Base-by-base conservation (phyloP, 805 yeast genomes). In the Schwanniomyces occidentalis region DNA sequence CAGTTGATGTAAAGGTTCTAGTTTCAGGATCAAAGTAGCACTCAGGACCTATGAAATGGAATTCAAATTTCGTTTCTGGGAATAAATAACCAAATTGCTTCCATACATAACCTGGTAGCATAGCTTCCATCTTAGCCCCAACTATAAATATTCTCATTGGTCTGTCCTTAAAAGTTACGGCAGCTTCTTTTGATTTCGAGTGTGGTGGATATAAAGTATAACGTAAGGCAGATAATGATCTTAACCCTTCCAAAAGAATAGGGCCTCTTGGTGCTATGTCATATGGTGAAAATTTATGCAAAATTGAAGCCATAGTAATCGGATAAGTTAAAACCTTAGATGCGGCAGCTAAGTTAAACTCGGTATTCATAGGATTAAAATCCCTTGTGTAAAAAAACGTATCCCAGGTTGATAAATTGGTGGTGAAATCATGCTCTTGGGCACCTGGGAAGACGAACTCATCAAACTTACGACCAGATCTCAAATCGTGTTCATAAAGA, bases 261-360 rank as follows among this genome's bases (percentile, higher is more conserved):
- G 96, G 91, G 4, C 96, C 96, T 52, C 81, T 82, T 26, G 95
- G 95, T 54, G 76, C 74, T 46, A 85, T 64, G 17, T 75, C 69
- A 59, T 90, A 90, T 3, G 98, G 97, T 0, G 96, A 85, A 58
- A 71, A 84, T 56, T 82, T 84, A 59, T 91, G 93, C 48, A 93
- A 60, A 6, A 88, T 61, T 1, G 95, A 77, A 6, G 87, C 95
- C 28, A 93, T 82, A 4, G 99, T 89, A 40, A 87, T 64, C 27
- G 99, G 99, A 61, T 88, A 93, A 35, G 95, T 85, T 55, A 93
- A 75, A 76, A 91, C 85, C 58, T 93, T 93, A 13, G 98, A 88
- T 21, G 89, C 90, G 4, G 95, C 95, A 1, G 98, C 98, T 54
- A 91, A 69, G 61, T 91, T 95, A 67, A 87, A 91, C 61, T 90